These are phyloP conservation scores for Sicyos baderoa DNA, from an alignment of 306 rosid species.

Conservation along the genomic window DNA sequence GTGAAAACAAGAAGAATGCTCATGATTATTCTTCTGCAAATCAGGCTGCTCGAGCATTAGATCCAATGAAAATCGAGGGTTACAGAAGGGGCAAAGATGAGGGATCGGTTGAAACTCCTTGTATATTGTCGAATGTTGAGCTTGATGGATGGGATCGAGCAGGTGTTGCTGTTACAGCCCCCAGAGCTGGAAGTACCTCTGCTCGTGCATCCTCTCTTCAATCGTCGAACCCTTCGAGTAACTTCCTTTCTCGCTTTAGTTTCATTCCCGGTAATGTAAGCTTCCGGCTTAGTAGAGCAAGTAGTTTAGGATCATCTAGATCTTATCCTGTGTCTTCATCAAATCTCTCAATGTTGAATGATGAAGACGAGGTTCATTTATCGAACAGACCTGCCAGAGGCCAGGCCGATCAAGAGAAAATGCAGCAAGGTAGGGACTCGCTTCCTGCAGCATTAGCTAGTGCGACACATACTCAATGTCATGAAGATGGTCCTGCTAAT, in stretches of 20 bases:
- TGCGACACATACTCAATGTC: conserved; percentile 30
- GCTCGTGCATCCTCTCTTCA: conserved; percentile 40
- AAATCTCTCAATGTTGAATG: conserved; percentile 42
- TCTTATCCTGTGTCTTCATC: conserved; percentile 59
- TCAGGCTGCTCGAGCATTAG: conserved; percentile 35
- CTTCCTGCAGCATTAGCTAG: conserved; percentile 34
- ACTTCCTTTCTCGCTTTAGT: conserved; percentile 79
- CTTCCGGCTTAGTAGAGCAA: conserved; percentile 83
- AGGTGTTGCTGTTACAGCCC: conserved; percentile 28
- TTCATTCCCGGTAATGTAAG: conserved; percentile 71
- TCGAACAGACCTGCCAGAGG: conserved; percentile 31
- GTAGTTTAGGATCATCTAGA: conserved; percentile 77
- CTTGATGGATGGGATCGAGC: conserved; percentile 50
- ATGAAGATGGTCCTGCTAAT: conserved; percentile 39
- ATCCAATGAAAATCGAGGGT: conserved; percentile 41
- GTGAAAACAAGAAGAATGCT: conserved; percentile 43
- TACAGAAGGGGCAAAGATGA: conserved; percentile 46
- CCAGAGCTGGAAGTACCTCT: conserved; percentile 54
- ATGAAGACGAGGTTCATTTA: conserved; percentile 50
- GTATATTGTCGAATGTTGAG: conserved; percentile 42
- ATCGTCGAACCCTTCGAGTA: conserved; percentile 55
- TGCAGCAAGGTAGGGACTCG: conserved; percentile 33
- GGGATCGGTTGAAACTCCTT: conserved; percentile 37
- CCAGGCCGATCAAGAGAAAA: conserved; percentile 38
- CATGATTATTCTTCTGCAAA: conserved; percentile 33